These are phyloP conservation scores for Trichomonas vaginalis DNA, from an alignment of 208 protist species.

Conservation along the genomic window DNA sequence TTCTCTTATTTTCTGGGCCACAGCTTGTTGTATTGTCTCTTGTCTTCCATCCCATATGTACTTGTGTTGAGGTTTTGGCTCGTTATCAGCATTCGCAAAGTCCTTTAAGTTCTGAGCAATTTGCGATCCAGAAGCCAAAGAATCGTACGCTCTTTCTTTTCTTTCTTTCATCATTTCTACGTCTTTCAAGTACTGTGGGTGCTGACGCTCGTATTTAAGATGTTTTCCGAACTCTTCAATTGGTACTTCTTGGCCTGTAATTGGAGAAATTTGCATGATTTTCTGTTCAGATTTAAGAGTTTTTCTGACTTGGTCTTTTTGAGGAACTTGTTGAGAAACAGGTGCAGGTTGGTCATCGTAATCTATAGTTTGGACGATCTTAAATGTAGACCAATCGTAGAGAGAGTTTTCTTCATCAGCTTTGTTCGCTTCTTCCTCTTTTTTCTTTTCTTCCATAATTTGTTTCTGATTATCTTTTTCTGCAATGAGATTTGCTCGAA, in stretches of 20 bases:
- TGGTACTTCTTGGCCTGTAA: background rate
- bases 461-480: background rate
- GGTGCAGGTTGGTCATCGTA: background rate
- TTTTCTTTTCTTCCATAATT: background rate
- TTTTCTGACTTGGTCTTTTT: background rate
- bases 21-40: background rate
- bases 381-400: background rate
- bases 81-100: background rate
- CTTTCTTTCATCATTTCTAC: background rate
- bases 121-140: background rate
- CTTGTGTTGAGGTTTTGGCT: background rate
- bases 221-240: conserved; percentile 14
- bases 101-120: background rate
- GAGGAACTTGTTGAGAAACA: background rate
- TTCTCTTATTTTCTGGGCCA: background rate
- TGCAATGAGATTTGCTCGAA: background rate
- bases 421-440: background rate
- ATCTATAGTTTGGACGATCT: background rate
- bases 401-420: background rate
- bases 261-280: background rate
- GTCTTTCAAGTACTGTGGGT: background rate
- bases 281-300: background rate
- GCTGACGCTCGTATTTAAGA: background rate
- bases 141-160: background rate
- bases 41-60: background rate